These are phyloP conservation scores for Aspergillus thermomutatus DNA, from an alignment of 2,329 filamentous ascomycete genomes.

Conservation along the genomic window DNA sequence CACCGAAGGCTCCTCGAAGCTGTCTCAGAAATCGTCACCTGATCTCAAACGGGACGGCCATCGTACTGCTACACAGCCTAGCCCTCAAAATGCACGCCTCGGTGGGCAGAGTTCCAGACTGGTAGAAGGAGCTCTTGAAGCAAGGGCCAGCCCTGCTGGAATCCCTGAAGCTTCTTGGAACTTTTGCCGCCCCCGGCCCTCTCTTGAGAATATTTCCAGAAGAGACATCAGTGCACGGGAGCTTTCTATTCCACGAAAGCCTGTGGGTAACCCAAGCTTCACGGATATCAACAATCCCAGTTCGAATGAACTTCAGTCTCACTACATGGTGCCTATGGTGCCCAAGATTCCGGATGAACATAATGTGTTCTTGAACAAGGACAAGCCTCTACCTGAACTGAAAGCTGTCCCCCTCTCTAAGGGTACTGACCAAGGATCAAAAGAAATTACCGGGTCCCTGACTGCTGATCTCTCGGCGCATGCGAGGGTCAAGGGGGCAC, in stretches of 20 bases:
- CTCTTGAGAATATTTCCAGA: slow-evolving; percentile 8
- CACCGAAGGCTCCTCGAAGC: not conserved
- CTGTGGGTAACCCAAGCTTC: slow-evolving; percentile 5
- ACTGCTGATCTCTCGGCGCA: slow-evolving; percentile 1
- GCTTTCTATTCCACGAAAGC: slow-evolving; percentile 10
- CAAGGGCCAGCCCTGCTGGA: not conserved
- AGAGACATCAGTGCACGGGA: slow-evolving; percentile 11
- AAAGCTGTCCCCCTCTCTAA: not conserved
- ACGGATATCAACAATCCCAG: slow-evolving; percentile 2
- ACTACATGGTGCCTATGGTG: slow-evolving; percentile 1
- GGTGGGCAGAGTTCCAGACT: not conserved
- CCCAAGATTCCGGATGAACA: slow-evolving; percentile 11
- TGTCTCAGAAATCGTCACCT: not conserved
- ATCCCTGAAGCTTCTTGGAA: slow-evolving; percentile 1
- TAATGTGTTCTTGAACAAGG: not conserved
- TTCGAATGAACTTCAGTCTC: not conserved
- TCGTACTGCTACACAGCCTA: not conserved
- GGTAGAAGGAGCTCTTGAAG: not conserved
- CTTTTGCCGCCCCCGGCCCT: slow-evolving; percentile 11
- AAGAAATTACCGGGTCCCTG: not conserved
- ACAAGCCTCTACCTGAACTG: not conserved
- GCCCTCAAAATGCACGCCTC: not conserved
- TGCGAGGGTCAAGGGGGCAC: not conserved
- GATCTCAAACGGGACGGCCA: not conserved
- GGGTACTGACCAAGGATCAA: no score